Evolutionary conservation across 2,329 filamentous ascomycete genomes (phyloP), one percentile per base, ranked within the genome.

Genomic region (Apiospora koreana): DNA sequence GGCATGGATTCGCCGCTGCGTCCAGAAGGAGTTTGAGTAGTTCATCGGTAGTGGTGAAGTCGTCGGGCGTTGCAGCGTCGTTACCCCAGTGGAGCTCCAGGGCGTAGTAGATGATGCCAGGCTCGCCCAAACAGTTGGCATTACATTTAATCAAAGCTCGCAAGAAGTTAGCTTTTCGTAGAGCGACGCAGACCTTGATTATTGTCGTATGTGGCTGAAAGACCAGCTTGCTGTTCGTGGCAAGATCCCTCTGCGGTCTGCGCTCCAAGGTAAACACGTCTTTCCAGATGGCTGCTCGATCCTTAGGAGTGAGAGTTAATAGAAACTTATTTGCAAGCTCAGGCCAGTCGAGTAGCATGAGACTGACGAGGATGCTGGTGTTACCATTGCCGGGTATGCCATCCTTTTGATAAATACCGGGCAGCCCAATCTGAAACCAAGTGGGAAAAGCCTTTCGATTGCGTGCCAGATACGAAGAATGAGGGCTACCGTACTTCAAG

Each of bases 21-120:
- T 74, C 72, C 42, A 75, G 70, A 18, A 75, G 54, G 28, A 72
- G 70, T 65, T 74, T 73, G 50, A 77, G 69, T 48, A 72, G 65
- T 58, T 72, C 66, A 43, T 75, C 72, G 6, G 74, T 75, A 9
- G 23, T 43, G 4, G 69, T 31, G 8, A 68, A 71, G n/a, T 75
- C 72, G 28, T 70, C 67, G 31, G 31, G 1, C 2, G 18, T 3
- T n/a, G 31, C 8, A 62, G 54, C 14, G 25, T 35, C 54, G 7
- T 23, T 41, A n/a, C 43, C 28, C 28, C 31, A 38, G 28, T 35
- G 54, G 14, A 4, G 54, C 28, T 62, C 54, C 6, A 62, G 54
- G n/a, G 54, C 28, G n/a, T 62, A 62, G 8, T 62, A 65, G 7
- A 70, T 50, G 21, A 68, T 45, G 18, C 25, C 18, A 16, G 31